A percentile compares a stretch with the other conserved stretches of the same genome.
Conservation (phyloP, 108 stramenopile genomes). For the Chaetoceros muelleri region DNA sequence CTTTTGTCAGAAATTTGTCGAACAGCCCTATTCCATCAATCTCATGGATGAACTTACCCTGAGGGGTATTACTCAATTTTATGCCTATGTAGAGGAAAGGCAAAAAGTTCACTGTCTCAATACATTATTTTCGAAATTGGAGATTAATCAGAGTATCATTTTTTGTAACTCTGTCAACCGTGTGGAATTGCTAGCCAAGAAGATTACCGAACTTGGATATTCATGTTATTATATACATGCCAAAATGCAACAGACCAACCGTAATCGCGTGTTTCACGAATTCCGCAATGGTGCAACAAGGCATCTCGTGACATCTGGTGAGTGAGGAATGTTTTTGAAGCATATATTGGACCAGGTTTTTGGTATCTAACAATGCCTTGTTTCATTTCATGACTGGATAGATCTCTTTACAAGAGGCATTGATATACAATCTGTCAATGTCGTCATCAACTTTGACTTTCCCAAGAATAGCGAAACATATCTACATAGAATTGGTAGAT, state of each 20-base stretch:
- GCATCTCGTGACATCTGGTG: conserved; percentile 89
- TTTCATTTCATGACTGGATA: conserved; percentile 10
- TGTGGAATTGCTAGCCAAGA: conserved; percentile 96
- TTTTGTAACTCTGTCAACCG: conserved; percentile 99
- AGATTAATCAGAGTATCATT: conserved; percentile 99
- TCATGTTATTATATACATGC: conserved; percentile 99
- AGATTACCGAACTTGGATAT: conserved; percentile 98
- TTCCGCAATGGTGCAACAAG: conserved; percentile 97
- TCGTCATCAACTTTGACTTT: conserved; percentile 99
- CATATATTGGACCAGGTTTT: neutral
- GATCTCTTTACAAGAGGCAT: conserved; percentile 99
- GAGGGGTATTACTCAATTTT: conserved; percentile 96
- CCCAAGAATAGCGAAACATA: conserved; percentile 98
- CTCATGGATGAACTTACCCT: conserved; percentile 99
- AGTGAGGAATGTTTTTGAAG: neutral
- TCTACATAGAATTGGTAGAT: conserved; percentile 96
- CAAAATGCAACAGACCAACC: conserved; percentile 97
- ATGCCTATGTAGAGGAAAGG: conserved; percentile 97
- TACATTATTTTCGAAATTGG: conserved; percentile 95
- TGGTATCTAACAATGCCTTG: neutral
- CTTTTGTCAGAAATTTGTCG: conserved; percentile 92
- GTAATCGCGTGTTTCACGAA: conserved; percentile 98
- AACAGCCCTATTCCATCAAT: conserved; percentile 91
- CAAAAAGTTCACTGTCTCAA: conserved; percentile 99
- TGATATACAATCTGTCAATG: conserved; percentile 98